phyloP scores from a whole-genome alignment of 805 yeast species.

The Pichia deserticola region DNA sequence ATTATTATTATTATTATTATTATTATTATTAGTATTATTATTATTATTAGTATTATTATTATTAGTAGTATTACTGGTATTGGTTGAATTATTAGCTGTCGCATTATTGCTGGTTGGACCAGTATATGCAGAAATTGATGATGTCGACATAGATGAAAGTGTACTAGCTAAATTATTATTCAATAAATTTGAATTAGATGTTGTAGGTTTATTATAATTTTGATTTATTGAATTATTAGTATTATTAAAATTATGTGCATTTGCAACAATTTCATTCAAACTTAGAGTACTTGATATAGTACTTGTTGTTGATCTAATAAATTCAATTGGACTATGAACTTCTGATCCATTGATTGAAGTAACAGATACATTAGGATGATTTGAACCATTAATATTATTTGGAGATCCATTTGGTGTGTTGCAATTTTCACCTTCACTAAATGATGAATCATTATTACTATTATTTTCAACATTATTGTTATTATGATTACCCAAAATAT shows the following conservation, averaged over 20 bases:
- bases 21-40: not conserved
- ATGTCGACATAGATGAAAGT: not conserved
- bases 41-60: not conserved
- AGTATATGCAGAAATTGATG: conserved; percentile 1
- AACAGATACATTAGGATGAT: not conserved
- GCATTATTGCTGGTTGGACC: not conserved
- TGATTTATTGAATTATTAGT: no score
- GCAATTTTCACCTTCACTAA: no score
- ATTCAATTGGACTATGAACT: not conserved
- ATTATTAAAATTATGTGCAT: not conserved
- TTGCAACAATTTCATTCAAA: not conserved
- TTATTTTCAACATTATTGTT: not conserved
- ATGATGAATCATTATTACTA: not conserved
- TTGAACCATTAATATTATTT: not conserved
- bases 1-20: no score
- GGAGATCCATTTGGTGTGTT: not conserved
- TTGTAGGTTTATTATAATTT: no score
- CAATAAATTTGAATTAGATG: not conserved
- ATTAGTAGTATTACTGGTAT: not conserved
- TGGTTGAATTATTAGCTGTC: not conserved
- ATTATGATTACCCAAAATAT: not conserved
- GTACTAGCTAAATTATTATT: not conserved
- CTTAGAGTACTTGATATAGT: conserved; percentile 1
- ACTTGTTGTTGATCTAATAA: not conserved
- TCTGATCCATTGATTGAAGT: not conserved